phyloP scores from a whole-genome alignment of 306 rosid species.

The Ceratonia siliqua region DNA sequence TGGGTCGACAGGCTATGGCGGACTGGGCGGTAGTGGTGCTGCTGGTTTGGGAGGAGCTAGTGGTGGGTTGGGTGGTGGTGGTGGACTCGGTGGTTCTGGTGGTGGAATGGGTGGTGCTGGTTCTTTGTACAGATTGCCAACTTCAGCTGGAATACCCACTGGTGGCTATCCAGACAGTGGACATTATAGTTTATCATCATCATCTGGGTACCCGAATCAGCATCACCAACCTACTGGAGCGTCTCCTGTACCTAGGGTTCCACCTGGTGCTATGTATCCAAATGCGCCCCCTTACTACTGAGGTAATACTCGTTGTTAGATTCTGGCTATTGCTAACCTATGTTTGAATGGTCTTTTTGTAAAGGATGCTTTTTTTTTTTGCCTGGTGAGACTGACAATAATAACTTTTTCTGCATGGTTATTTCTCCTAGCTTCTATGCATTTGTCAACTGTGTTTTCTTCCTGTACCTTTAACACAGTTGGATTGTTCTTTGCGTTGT shows the following conservation, averaged over 20 bases:
- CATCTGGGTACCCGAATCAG: constrained; percentile 69
- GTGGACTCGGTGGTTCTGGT: constrained; percentile 40
- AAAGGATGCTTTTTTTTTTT: not conserved
- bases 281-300: constrained; percentile 82
- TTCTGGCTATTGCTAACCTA: not conserved
- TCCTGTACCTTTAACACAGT: not conserved
- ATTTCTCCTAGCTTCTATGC: not conserved
- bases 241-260: constrained; percentile 78
- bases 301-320: constrained; percentile 49
- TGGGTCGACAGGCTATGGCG: constrained; percentile 37
- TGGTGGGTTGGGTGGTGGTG: constrained; percentile 23
- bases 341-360: not conserved
- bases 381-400: not conserved
- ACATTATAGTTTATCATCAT: constrained; percentile 60
- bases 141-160: constrained; percentile 69
- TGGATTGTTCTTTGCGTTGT: not conserved
- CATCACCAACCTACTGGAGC: constrained; percentile 79
- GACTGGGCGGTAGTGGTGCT: constrained; percentile 32
- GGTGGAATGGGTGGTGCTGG: constrained; percentile 48
- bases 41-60: constrained; percentile 5
- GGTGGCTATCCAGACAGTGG: constrained; percentile 81
- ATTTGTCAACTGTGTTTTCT: not conserved
- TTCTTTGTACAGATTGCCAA: constrained; percentile 72
- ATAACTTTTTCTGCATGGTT: not conserved
- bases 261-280: constrained; percentile 86